Evolutionary conservation across 2,329 filamentous ascomycete species (phyloP).

Genomic region (Pseudogymnoascus sp.): DNA sequence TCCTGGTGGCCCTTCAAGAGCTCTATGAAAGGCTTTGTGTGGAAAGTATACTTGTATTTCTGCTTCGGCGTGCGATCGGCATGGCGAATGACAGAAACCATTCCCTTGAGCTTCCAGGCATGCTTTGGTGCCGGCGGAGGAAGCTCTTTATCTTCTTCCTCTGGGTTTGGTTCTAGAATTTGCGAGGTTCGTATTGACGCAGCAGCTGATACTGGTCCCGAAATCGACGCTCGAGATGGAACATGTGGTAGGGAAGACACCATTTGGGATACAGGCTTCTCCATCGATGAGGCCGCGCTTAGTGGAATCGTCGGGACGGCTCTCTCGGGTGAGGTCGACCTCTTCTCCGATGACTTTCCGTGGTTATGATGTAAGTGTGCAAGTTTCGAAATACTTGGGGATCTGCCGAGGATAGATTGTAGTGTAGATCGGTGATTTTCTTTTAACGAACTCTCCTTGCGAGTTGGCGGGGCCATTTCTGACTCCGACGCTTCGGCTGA

Average conservation of each 20-base stretch:
- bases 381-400: constrained; percentile 53
- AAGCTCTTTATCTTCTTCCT: constrained; percentile 17
- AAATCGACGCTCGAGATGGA: neutral
- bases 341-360: neutral
- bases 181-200: neutral
- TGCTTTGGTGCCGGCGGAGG: constrained; percentile 70
- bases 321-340: neutral
- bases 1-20: constrained; percentile 92
- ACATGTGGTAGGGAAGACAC: neutral
- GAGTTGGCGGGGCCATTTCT: neutral
- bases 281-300: neutral
- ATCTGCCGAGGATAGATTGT: constrained; percentile 50
- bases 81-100: constrained; percentile 92
- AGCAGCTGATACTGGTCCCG: neutral
- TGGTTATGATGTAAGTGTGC: constrained; percentile 31
- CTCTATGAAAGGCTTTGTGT: constrained; percentile 91
- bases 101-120: constrained; percentile 96
- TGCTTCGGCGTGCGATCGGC: constrained; percentile 97
- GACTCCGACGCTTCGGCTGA: constrained; percentile 15
- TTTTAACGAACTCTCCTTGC: constrained; percentile 26
- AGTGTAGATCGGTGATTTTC: constrained; percentile 40
- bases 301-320: neutral
- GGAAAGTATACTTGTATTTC: constrained; percentile 99
- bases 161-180: constrained; percentile 8
- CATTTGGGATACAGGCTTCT: neutral